Evolutionary conservation across 257 asterid genomes (phyloP).

Genomic region (Rhazya stricta): DNA sequence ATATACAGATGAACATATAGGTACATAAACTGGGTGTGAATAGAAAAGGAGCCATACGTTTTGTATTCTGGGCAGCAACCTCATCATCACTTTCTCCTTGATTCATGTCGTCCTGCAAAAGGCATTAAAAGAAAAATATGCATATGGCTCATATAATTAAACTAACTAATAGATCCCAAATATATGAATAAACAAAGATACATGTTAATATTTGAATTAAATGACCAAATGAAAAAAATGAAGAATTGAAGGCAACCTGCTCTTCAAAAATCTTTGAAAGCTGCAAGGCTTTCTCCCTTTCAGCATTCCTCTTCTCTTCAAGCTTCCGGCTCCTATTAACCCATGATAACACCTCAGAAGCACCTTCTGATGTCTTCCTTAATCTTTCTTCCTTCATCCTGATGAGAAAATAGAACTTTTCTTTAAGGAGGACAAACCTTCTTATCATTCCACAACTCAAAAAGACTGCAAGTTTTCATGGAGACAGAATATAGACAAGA

Average conservation of each 20-base stretch:
- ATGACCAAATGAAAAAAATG: not conserved
- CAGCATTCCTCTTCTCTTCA: constrained; percentile 64
- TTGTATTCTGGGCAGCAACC: constrained; percentile 29
- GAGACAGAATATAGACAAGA: not conserved
- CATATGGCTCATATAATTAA: not conserved
- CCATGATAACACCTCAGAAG: constrained; percentile 74
- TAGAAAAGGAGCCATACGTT: constrained; percentile 40
- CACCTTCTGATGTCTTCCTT: constrained; percentile 66
- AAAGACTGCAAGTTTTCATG: not conserved
- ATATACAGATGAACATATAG: not conserved
- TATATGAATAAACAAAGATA: not conserved
- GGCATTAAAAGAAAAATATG: not conserved
- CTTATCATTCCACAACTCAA: not conserved
- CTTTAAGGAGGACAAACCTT: not conserved
- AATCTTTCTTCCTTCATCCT: constrained; percentile 87
- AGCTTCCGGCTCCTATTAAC: constrained; percentile 76
- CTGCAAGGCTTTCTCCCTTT: constrained; percentile 72
- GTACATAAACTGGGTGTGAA: not conserved
- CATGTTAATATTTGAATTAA: not conserved
- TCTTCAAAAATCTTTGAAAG: constrained; percentile 85
- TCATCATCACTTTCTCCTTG: constrained; percentile 82
- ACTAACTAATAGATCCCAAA: not conserved
- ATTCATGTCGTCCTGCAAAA: constrained; percentile 72
- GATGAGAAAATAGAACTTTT: constrained; percentile 7
- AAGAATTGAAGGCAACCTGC: constrained; percentile 48